Evolutionary conservation across 805 yeast genomes (phyloP).

Genomic region (Priceomyces fermenticarens): DNA sequence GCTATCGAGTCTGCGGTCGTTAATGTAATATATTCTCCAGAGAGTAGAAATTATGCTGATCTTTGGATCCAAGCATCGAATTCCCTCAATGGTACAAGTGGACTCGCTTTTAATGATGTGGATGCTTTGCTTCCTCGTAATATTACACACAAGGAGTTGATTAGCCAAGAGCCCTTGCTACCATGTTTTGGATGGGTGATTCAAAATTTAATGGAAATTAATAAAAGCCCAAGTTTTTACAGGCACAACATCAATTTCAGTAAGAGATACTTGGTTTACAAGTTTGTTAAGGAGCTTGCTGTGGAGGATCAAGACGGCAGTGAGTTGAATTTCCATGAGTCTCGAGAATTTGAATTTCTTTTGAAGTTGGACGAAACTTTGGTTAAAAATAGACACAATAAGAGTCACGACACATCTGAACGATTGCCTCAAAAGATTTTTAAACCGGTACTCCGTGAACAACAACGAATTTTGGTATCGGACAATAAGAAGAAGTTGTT

Average conservation of each 20-base stretch:
- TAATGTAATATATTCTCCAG: slow-evolving; percentile 76
- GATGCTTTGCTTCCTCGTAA: slow-evolving; percentile 28
- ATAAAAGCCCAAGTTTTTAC: slow-evolving; percentile 70
- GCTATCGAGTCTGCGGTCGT: slow-evolving; percentile 78
- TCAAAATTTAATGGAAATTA: slow-evolving; percentile 67
- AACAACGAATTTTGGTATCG: slow-evolving; percentile 24
- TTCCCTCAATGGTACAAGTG: slow-evolving; percentile 16
- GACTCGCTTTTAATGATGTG: slow-evolving; percentile 23
- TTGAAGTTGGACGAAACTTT: slow-evolving; percentile 42
- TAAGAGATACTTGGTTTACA: slow-evolving; percentile 48
- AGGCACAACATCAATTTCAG: slow-evolving; percentile 76
- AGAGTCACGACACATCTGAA: slow-evolving; percentile 30
- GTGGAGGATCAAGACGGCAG: slow-evolving; percentile 31
- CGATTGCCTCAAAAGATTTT: slow-evolving; percentile 27
- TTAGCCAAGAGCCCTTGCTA: slow-evolving; percentile 48
- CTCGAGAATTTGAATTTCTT: slow-evolving; percentile 51
- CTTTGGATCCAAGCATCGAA: slow-evolving; percentile 66
- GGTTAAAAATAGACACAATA: slow-evolving; percentile 29
- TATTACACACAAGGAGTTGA: slow-evolving; percentile 25
- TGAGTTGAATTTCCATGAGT: slow-evolving; percentile 25
- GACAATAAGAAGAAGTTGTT: slow-evolving; percentile 33
- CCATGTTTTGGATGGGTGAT: slow-evolving; percentile 93
- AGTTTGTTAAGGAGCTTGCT: slow-evolving; percentile 35
- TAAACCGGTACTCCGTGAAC: slow-evolving; percentile 27
- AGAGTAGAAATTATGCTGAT: slow-evolving; percentile 63